Conservation (phyloP, 2,329 filamentous ascomycete species). For the Colletotrichum tropicicola region DNA sequence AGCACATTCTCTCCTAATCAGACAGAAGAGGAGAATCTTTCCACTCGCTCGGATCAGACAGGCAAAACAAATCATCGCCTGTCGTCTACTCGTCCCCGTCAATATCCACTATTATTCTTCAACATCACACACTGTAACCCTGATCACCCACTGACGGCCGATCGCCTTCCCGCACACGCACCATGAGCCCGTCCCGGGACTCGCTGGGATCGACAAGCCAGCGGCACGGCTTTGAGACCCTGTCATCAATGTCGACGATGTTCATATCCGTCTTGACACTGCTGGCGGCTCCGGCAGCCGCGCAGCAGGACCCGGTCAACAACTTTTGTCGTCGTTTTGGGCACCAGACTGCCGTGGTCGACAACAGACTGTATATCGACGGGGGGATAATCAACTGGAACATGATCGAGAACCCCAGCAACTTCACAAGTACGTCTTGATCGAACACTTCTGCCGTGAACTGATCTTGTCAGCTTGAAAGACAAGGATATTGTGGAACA, state of each 20-base stretch:
- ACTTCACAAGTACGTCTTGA: slow-evolving; percentile 63
- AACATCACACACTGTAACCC: neutral
- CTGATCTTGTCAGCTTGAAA: no score
- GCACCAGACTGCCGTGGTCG: slow-evolving; percentile 69
- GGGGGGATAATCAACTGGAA: slow-evolving; percentile 67
- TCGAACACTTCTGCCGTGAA: no score
- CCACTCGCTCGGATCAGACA: no score
- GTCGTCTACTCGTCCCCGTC: no score
- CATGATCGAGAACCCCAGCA: slow-evolving; percentile 42
- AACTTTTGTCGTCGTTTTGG: slow-evolving; percentile 64
- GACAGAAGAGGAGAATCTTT: neutral
- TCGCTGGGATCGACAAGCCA: neutral
- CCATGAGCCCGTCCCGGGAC: neutral
- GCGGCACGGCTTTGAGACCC: neutral
- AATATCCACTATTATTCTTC: no score
- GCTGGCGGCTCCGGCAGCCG: slow-evolving; percentile 25
- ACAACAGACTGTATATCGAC: slow-evolving; percentile 69
- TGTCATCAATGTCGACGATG: neutral
- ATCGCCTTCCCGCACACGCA: neutral
- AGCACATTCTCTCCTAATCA: slow-evolving; percentile 2
- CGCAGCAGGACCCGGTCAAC: slow-evolving; percentile 59
- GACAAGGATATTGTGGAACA: neutral
- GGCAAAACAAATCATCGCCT: no score
- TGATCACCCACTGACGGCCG: neutral
- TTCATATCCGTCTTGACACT: slow-evolving; percentile 2